Conservation (phyloP, 495 filamentous ascomycete genomes). For the Endocarpon pusillum region DNA sequence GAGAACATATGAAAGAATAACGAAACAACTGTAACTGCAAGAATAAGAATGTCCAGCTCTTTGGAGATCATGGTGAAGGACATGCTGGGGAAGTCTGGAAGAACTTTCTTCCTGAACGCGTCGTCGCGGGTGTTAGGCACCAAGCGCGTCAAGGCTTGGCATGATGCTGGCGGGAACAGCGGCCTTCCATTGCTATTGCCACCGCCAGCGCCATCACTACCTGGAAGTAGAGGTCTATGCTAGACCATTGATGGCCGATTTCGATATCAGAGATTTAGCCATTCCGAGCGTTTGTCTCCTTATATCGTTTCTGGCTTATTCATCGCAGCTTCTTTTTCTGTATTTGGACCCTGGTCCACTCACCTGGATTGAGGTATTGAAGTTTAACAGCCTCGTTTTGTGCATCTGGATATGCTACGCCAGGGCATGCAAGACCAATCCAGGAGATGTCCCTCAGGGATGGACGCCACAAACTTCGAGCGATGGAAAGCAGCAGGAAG, state of each 20-base stretch:
- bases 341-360: slow-evolving; percentile 54
- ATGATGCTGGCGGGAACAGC: too few species aligned
- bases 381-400: slow-evolving; percentile 57
- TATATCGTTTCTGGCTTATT: slow-evolving; percentile 67
- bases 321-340: slow-evolving; percentile 69
- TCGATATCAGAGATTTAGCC: slow-evolving; percentile 29
- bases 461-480: slow-evolving; percentile 11
- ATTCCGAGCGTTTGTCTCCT: slow-evolving; percentile 48
- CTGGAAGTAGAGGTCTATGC: too few species aligned
- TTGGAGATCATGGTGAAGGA: too few species aligned
- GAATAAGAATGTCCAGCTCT: too few species aligned
- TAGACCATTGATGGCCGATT: slow-evolving; percentile 5
- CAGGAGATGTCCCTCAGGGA: slow-evolving; percentile 35
- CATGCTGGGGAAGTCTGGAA: too few species aligned
- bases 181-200: too few species aligned
- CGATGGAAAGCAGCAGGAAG: slow-evolving; percentile 14
- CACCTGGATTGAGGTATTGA: slow-evolving; percentile 35
- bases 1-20: not conserved
- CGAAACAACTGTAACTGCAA: too few species aligned
- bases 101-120: too few species aligned
- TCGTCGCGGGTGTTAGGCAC: too few species aligned
- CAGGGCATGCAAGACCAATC: slow-evolving; percentile 57
- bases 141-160: too few species aligned
- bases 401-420: slow-evolving; percentile 71
- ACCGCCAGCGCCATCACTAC: too few species aligned